Evolutionary conservation across 2,329 filamentous ascomycete species (phyloP), one percentile per base, ranked within the genome.

Genomic region (Pseudopyrenochaeta lycopersici): DNA sequence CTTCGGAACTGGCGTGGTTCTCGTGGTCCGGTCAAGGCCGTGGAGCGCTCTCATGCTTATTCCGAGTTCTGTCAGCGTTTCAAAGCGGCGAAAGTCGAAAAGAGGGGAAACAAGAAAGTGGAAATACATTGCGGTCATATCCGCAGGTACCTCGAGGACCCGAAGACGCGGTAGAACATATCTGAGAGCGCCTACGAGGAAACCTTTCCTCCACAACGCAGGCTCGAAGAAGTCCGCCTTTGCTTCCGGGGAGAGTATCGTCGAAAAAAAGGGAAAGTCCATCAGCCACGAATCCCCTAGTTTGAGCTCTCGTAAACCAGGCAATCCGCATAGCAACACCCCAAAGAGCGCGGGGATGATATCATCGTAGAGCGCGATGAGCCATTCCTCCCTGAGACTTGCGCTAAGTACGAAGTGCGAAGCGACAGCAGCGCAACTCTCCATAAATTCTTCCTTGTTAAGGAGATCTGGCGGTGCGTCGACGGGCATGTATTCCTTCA

Each of bases 241-340:
- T 3, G 21, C 15, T 0, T 44, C 31, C n/a, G 42, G 10, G 12
- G 52, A 46, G 10, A 51, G 32, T 7, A 52, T 21, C 4, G 2
- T 17, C 1, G 18, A 32, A 45, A 65, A 56, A 5, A 63, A n/a
- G 6, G 58, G 58, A 4, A 64, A 55, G 32, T 66, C 58, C 50
- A 64, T 54, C 5, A 66, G 39, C 58, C 61, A 62, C 4, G 52
- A 30, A 1, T 54, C 46, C 4, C 58, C 49, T 14, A 60, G 30
- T 2, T 45, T 46, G 2, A 66, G 21, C n/a, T 59, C 50, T 11
- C 48, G 46, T 20, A 66, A n/a, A 2, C 58, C 56, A 1, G 59
- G 56, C 11, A 64, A 27, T 1, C 20, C 32, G 36, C 52, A 47
- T 7, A 64, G 32, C 0, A 64, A 44, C 11, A 59, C 20, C 7